Evolutionary conservation across 2,329 filamentous ascomycete species (phyloP), one percentile per base, ranked within the genome.

Genomic region (Ophiostoma sp.): DNA sequence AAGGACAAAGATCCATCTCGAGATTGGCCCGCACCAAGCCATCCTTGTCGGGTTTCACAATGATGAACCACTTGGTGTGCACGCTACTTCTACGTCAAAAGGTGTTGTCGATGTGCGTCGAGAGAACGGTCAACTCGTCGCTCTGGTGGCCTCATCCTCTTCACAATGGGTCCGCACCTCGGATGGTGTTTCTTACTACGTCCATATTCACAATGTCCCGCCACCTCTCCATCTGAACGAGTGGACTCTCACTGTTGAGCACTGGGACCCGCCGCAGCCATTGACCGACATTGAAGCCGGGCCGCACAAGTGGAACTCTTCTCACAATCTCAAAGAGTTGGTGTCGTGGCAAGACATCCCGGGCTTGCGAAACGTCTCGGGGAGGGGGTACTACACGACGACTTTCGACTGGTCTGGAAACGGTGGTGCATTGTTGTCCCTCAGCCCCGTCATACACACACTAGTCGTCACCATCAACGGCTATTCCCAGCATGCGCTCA

Each of bases 311-410:
- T 52, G 66, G 42, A 69, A 69, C 28, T 52, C 66, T 8, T 33
- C 66, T 0, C 66, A 69, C 28, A 17, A 22, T 6, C 45, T 69
- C 25, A 4, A 39, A 0, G 9, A 31, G 25, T 28, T 69, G 17
- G 19, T 22, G 3, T 39, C 66, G 7, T 69, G 66, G 66, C 66
- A 69, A 17, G 28, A 52, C 28, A 69, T 69, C 19, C 45, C 66
- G 19, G 66, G 45, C 3, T 45, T 69, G 5, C 2, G 39, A 19
- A 42, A 39, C 17, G 45, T 22, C 3, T 33, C 66, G 0, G 66
- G 66, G 3, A 28, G 66, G 17, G 66, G 66, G 8, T 69, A 52
- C 45, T 69, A 69, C 45, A 11, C 45, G 66, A 52, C 66, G 7
- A 36, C 66, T 4, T 69, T 69, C 33, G 0, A 9, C 12, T 69